A percentile compares a stretch with the other conserved stretches of the same genome.
phyloP scores from a whole-genome alignment of 129 eudicot genomes.

The Flaveria ramosissima region DNA sequence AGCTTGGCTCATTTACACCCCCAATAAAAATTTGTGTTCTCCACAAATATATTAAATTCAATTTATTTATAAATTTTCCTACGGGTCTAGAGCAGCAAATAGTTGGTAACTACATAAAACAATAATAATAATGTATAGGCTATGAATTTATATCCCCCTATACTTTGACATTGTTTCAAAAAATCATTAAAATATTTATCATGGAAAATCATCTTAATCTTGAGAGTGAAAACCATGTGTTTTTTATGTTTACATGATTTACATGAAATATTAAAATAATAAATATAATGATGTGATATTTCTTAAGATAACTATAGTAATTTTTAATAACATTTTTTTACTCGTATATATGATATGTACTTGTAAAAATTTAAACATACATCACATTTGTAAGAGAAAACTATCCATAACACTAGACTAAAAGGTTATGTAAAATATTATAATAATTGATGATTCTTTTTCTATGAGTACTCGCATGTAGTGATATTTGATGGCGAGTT shows the following conservation, averaged over 20 bases:
- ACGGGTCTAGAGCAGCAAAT: neutral
- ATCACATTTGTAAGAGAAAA: no score
- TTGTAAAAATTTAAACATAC: no score
- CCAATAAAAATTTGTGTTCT: no score
- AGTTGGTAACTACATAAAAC: neutral
- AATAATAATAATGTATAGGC: neutral
- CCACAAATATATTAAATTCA: neutral
- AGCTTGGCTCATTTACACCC: no score
- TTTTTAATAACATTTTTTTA: no score
- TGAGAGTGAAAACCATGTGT: neutral
- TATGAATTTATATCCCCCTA: constrained; percentile 2
- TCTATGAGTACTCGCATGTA: no score
- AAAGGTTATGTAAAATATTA: no score
- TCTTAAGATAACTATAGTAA: neutral
- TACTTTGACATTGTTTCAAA: neutral
- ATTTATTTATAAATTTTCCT: constrained; percentile 1
- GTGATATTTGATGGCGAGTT: no score
- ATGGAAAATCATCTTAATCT: neutral
- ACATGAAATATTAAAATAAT: neutral
- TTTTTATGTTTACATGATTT: neutral
- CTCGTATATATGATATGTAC: no score
- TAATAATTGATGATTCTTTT: no score
- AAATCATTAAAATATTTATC: neutral
- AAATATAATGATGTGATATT: neutral
- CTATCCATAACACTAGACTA: no score